Conservation (phyloP, 306 rosid genomes). For the Dicorynia guianensis region DNA sequence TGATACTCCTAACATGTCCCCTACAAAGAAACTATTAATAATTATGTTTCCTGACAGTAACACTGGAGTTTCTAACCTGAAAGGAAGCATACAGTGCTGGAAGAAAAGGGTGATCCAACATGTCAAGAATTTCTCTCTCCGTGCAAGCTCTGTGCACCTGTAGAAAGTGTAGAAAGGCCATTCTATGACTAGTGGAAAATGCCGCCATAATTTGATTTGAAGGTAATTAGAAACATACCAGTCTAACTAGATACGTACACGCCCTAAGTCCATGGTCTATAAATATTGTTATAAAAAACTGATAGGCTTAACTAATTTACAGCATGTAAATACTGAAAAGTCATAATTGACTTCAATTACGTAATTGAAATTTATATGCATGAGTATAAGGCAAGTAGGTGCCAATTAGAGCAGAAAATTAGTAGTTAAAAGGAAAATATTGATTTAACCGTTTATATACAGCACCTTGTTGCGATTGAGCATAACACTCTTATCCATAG, state of each 20-base stretch:
- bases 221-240: slow-evolving; percentile 15
- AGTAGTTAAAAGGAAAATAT: background rate
- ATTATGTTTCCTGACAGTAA: background rate
- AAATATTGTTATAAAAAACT: slow-evolving; percentile 11
- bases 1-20: slow-evolving; percentile 13
- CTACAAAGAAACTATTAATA: background rate
- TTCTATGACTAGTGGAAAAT: slow-evolving; percentile 28
- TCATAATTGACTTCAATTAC: slow-evolving; percentile 17
- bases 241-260: background rate
- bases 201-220: slow-evolving; percentile 16
- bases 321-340: background rate
- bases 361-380: background rate
- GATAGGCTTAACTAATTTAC: background rate
- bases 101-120: slow-evolving; percentile 97
- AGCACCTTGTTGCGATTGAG: slow-evolving; percentile 94
- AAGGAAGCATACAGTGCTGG: slow-evolving; percentile 96
- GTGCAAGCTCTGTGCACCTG: slow-evolving; percentile 99
- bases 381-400: slow-evolving; percentile 4
- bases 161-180: slow-evolving; percentile 30
- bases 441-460: slow-evolving; percentile 2
- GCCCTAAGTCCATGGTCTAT: background rate
- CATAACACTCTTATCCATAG: slow-evolving; percentile 93
- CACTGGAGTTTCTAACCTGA: slow-evolving; percentile 67
- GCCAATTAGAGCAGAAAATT: background rate
- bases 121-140: slow-evolving; percentile 95